phyloP scores from a whole-genome alignment of 257 asterid species.

The Parsonsia alboflavescens region DNA sequence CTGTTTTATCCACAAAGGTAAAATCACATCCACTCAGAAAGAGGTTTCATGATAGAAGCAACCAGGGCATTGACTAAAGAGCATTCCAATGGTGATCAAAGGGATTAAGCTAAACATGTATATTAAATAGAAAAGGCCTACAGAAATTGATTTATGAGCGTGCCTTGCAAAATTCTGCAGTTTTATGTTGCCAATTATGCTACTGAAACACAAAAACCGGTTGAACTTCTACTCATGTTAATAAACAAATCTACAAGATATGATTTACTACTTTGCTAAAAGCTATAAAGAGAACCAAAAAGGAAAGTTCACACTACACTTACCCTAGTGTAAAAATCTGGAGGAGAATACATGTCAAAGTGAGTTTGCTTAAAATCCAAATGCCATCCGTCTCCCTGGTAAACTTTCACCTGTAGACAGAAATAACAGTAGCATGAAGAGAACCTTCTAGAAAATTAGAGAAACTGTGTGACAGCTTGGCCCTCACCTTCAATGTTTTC shows the following conservation, averaged over 20 bases:
- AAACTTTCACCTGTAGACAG: slow-evolving; percentile 62
- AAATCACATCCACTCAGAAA: neutral
- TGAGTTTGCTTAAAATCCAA: slow-evolving; percentile 86
- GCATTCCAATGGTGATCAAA: too few relatives aligned
- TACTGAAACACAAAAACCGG: too few relatives aligned
- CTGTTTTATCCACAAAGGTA: slow-evolving; percentile 24
- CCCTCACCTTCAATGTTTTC: slow-evolving; percentile 57
- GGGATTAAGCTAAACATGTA: neutral
- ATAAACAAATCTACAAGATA: neutral
- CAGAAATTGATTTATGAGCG: neutral
- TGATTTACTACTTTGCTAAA: neutral
- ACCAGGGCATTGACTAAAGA: neutral
- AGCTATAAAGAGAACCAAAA: neutral
- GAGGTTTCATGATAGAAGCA: neutral
- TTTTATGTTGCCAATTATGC: neutral
- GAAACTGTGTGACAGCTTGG: neutral
- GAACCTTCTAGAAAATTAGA: slow-evolving; percentile 8
- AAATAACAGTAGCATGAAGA: slow-evolving; percentile 12
- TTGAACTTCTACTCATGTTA: neutral
- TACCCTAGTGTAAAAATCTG: slow-evolving; percentile 86
- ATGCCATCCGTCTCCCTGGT: slow-evolving; percentile 96
- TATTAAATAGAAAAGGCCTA: neutral
- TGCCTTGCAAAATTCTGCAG: neutral
- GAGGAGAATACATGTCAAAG: slow-evolving; percentile 79
- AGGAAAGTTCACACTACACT: slow-evolving; percentile 7